phyloP scores from a whole-genome alignment of 768 basidiomycete species.

The Mycena pura region DNA sequence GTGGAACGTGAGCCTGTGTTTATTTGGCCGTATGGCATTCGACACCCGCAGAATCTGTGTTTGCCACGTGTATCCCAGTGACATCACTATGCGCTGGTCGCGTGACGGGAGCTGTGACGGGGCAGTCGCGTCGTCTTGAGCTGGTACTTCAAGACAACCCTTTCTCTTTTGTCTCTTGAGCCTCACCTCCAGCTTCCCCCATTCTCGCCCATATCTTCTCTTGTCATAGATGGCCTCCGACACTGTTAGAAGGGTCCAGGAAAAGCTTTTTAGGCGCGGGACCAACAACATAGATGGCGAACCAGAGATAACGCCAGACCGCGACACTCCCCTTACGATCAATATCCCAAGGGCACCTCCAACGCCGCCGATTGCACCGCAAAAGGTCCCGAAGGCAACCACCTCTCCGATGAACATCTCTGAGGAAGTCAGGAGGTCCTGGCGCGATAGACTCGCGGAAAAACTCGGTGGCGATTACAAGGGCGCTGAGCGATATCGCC shows the following conservation, averaged over 20 bases:
- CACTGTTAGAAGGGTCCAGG: conserved; percentile 70
- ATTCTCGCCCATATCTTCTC: too few species aligned
- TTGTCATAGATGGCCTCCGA: conserved; percentile 43
- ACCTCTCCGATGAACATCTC: conserved; percentile 42
- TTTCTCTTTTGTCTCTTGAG: too few species aligned
- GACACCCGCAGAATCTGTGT: too few species aligned
- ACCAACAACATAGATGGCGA: too few species aligned
- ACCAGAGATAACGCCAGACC: conserved; percentile 1
- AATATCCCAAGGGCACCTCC: conserved; percentile 70
- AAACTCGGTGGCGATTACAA: conserved; percentile 75
- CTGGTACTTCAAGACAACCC: too few species aligned
- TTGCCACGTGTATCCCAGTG: too few species aligned
- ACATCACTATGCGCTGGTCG: background rate
- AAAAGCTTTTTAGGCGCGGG: conserved; percentile 66
- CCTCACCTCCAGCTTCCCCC: too few species aligned
- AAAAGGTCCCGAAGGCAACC: conserved; percentile 50
- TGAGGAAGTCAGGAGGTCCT: conserved; percentile 39
- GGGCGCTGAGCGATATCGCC: conserved; percentile 82
- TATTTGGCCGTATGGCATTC: too few species aligned
- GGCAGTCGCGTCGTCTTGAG: conserved; percentile 12
- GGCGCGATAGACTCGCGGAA: conserved; percentile 71
- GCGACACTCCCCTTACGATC: conserved; percentile 59
- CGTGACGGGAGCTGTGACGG: background rate
- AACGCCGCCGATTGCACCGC: conserved; percentile 48
- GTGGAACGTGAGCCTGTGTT: too few species aligned